These are phyloP conservation scores for Trypanosoma platydactyli DNA, from an alignment of 208 protist genomes.

Conservation along the genomic window DNA sequence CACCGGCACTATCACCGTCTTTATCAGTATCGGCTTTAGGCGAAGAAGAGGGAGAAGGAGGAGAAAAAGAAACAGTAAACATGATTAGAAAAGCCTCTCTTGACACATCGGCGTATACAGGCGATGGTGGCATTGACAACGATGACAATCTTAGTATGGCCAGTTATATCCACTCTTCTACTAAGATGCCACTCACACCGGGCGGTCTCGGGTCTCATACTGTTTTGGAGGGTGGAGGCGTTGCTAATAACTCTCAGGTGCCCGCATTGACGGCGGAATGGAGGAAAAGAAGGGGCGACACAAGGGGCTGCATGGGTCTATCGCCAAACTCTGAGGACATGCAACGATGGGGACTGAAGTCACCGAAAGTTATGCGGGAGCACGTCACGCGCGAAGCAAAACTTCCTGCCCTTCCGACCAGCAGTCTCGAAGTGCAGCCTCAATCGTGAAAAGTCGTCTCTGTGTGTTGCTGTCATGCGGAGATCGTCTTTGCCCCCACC, in stretches of 20 bases:
- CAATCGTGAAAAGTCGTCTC: too few relatives aligned
- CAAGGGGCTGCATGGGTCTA: not conserved
- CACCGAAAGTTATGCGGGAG: slow-evolving; percentile 14
- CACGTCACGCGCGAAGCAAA: not conserved
- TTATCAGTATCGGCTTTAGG: not conserved
- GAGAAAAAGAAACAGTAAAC: not conserved
- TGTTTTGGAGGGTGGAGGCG: not conserved
- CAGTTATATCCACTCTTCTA: too few relatives aligned
- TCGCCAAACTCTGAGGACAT: slow-evolving; percentile 13
- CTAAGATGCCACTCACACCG: too few relatives aligned
- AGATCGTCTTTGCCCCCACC: too few relatives aligned
- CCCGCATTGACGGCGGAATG: not conserved
- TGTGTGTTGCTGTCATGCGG: too few relatives aligned
- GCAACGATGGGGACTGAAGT: slow-evolving; percentile 9
- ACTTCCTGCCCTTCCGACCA: not conserved
- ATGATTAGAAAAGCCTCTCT: not conserved
- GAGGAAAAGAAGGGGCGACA: too few relatives aligned
- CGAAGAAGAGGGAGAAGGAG: too few relatives aligned
- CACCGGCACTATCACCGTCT: not conserved
- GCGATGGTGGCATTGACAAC: too few relatives aligned
- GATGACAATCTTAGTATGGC: too few relatives aligned
- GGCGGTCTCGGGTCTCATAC: too few relatives aligned
- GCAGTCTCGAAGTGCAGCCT: not conserved
- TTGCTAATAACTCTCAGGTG: not conserved
- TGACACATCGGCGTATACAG: not conserved